These are phyloP conservation scores for Phytophthora cactorum DNA, from an alignment of 352 stramenopile genomes.

Conservation along the genomic window DNA sequence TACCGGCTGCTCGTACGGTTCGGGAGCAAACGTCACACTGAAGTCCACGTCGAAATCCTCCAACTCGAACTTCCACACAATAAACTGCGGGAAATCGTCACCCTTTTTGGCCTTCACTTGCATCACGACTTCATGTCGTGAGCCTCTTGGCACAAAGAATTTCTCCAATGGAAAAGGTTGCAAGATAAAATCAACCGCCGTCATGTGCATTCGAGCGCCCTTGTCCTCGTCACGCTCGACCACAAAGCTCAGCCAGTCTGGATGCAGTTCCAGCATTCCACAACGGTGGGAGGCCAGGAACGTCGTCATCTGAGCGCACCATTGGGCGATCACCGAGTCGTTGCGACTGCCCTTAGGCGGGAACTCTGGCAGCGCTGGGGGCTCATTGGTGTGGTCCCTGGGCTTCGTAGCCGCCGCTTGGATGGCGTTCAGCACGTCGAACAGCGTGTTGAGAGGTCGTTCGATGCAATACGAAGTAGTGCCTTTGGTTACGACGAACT, in stretches of 20 bases:
- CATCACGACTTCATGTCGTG: slow-evolving; percentile 54
- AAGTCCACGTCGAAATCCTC: slow-evolving; percentile 87
- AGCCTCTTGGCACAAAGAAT: slow-evolving; percentile 51
- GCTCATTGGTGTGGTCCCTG: slow-evolving; percentile 1
- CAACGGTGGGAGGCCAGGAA: slow-evolving; percentile 46
- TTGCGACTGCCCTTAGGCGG: slow-evolving; percentile 52
- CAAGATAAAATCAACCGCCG: slow-evolving; percentile 83
- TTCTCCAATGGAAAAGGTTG: slow-evolving; percentile 82
- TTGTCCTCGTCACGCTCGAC: slow-evolving; percentile 52
- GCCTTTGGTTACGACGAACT: slow-evolving; percentile 68
- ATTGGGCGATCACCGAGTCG: slow-evolving; percentile 65
- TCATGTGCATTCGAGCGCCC: slow-evolving; percentile 70
- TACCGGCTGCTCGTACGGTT: slow-evolving; percentile 47
- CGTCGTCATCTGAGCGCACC: slow-evolving; percentile 67
- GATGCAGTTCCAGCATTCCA: slow-evolving; percentile 37
- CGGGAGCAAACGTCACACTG: slow-evolving; percentile 59
- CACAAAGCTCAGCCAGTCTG: slow-evolving; percentile 67
- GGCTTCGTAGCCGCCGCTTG: slow-evolving; percentile 12
- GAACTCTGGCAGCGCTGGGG: slow-evolving; percentile 46
- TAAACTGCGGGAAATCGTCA: slow-evolving; percentile 44
- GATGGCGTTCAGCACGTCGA: slow-evolving; percentile 43
- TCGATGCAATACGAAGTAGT: slow-evolving; percentile 61
- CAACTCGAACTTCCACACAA: slow-evolving; percentile 87
- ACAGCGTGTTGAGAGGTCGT: slow-evolving; percentile 47
- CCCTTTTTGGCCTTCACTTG: slow-evolving; percentile 49